A percentile compares a stretch with the other conserved stretches of the same genome.
These are phyloP conservation scores for Kernera saxatilis DNA, from an alignment of 345 rosid genomes.

Conservation along the genomic window DNA sequence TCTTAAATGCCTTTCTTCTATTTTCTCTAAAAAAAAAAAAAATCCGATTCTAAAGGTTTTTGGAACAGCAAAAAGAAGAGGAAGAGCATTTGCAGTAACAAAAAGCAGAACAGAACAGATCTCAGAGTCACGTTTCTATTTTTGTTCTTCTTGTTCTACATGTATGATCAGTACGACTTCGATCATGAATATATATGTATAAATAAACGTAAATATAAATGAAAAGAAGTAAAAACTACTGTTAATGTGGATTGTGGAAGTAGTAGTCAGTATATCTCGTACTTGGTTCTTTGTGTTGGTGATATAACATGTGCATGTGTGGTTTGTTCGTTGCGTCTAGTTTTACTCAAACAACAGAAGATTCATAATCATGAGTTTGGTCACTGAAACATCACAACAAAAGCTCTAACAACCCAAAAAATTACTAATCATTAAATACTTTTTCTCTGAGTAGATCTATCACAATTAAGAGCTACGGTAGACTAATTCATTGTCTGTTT, in stretches of 20 bases:
- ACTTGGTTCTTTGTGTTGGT: conserved; percentile 22
- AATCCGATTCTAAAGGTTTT: not conserved
- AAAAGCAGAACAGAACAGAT: not conserved
- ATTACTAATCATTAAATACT: conserved; percentile 11
- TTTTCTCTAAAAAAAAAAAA: not conserved
- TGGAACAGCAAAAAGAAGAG: conserved; percentile 2
- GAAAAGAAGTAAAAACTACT: not conserved
- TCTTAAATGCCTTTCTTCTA: too few species aligned
- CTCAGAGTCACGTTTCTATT: not conserved
- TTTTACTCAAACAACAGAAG: conserved; percentile 28
- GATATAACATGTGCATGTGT: conserved; percentile 34
- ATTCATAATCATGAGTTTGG: conserved; percentile 25
- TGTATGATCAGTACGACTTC: not conserved
- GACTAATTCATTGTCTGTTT: not conserved
- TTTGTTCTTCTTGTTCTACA: conserved; percentile 1
- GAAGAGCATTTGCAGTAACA: not conserved
- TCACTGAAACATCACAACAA: conserved; percentile 28
- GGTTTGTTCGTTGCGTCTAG: conserved; percentile 31
- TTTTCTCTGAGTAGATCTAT: conserved; percentile 8
- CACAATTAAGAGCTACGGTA: not conserved
- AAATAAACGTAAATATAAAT: not conserved
- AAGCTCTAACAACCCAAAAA: conserved; percentile 21
- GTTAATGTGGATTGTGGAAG: conserved; percentile 25
- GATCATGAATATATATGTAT: too few species aligned
- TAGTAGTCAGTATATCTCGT: conserved; percentile 19